These are phyloP conservation scores for Penicillium sp. DNA, from an alignment of 2,329 filamentous ascomycete genomes.

Conservation along the genomic window DNA sequence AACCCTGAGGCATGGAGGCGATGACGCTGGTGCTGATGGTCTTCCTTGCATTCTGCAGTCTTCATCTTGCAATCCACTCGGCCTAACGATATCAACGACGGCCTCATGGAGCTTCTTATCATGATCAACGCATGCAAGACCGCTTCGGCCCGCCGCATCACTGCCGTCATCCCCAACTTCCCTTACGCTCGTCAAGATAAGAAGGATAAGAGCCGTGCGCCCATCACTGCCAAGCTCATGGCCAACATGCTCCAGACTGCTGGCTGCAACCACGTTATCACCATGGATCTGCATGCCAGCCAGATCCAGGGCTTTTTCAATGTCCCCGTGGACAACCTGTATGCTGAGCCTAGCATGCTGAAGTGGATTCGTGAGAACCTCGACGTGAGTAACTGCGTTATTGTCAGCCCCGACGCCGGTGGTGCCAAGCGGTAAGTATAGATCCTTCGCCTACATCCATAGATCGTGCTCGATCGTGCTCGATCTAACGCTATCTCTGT, in stretches of 20 bases:
- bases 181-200: conserved; percentile 97
- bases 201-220: conserved; percentile 94
- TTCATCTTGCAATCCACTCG: conserved; percentile 96
- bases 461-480: background rate
- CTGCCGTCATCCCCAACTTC: conserved; percentile 93
- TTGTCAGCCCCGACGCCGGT: conserved; percentile 92
- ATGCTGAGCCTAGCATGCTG: conserved; percentile 89
- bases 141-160: conserved; percentile 84
- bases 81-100: conserved; percentile 96
- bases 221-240: conserved; percentile 93
- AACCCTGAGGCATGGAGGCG: background rate
- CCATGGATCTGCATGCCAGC: conserved; percentile 91
- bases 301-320: conserved; percentile 98
- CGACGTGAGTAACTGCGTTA: conserved; percentile 78
- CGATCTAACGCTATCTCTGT: conserved; percentile 2
- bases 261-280: conserved; percentile 90
- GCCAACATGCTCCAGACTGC: conserved; percentile 97
- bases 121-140: conserved; percentile 96
- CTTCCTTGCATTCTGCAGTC: conserved; percentile 52
- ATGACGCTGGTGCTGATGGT: conserved; percentile 13
- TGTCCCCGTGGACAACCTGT: conserved; percentile 76
- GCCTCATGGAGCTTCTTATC: conserved; percentile 96
- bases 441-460: background rate
- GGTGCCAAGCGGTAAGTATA: conserved; percentile 76
- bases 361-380: conserved; percentile 90